phyloP scores from a whole-genome alignment of 164 flowering plant species.

The Vitis amurensis region DNA sequence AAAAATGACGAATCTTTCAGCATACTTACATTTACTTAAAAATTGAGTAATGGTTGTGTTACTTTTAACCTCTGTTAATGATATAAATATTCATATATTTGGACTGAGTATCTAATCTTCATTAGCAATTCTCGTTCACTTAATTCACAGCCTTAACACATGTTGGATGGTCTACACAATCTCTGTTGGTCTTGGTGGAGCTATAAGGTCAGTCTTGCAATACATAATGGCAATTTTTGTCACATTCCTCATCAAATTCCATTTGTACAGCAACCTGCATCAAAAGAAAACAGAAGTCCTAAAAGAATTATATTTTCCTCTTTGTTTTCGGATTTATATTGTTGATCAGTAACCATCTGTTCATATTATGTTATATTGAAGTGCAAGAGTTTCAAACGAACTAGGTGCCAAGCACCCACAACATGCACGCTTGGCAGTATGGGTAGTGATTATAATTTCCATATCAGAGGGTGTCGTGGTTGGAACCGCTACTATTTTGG shows the following conservation, averaged over 20 bases:
- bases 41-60: not conserved
- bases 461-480: constrained; percentile 33
- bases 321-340: too few relatives aligned
- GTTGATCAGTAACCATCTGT: too few relatives aligned
- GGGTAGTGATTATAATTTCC: constrained; percentile 35
- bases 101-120: too few relatives aligned
- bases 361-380: constrained; percentile 2
- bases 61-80: too few relatives aligned
- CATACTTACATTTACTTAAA: not conserved
- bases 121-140: not conserved
- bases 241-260: not conserved
- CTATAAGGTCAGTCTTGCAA: constrained; percentile 43
- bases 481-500: constrained; percentile 28
- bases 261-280: too few relatives aligned
- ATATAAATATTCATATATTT: too few relatives aligned
- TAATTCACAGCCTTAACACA: constrained; percentile 58
- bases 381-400: constrained; percentile 52
- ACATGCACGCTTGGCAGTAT: constrained; percentile 41
- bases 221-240: too few relatives aligned
- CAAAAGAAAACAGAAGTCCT: too few relatives aligned
- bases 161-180: constrained; percentile 56
- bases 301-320: too few relatives aligned
- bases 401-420: constrained; percentile 20
- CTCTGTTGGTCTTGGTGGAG: constrained; percentile 61
- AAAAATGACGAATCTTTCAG: not conserved